Conservation (phyloP, 2,329 filamentous ascomycete genomes). For the Helotiales sp. region DNA sequence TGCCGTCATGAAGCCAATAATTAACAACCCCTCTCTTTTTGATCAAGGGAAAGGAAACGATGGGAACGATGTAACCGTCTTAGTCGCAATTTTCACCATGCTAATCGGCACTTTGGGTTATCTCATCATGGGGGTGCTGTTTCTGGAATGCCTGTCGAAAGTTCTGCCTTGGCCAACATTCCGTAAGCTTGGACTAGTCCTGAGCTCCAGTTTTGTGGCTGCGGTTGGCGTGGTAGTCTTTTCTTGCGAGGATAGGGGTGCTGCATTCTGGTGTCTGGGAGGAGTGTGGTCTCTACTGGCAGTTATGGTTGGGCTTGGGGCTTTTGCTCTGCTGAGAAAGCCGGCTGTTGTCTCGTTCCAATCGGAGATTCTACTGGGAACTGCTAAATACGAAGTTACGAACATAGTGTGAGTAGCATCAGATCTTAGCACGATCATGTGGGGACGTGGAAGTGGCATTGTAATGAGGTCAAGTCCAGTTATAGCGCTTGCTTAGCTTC, state of each 20-base stretch:
- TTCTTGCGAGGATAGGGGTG: background rate
- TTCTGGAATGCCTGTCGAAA: no score
- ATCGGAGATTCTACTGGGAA: background rate
- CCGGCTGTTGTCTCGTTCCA: background rate
- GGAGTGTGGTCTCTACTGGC: background rate
- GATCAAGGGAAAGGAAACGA: no score
- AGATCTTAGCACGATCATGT: background rate
- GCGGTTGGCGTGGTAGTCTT: background rate
- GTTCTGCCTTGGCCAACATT: no score
- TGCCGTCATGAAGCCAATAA: background rate
- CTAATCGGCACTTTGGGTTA: no score
- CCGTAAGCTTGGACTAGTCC: no score
- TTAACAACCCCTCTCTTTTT: background rate
- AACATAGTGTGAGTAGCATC: background rate
- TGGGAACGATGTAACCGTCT: no score
- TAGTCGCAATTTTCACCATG: no score
- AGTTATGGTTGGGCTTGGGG: background rate
- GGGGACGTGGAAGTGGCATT: no score
- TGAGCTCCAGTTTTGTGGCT: no score
- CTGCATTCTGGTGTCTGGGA: background rate
- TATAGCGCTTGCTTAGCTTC: no score
- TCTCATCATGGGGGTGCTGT: no score
- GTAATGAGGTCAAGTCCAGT: no score
- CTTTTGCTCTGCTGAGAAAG: background rate
- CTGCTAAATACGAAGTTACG: background rate